phyloP scores from a whole-genome alignment of 768 basidiomycete species.

The Melanogaster broomeanus region DNA sequence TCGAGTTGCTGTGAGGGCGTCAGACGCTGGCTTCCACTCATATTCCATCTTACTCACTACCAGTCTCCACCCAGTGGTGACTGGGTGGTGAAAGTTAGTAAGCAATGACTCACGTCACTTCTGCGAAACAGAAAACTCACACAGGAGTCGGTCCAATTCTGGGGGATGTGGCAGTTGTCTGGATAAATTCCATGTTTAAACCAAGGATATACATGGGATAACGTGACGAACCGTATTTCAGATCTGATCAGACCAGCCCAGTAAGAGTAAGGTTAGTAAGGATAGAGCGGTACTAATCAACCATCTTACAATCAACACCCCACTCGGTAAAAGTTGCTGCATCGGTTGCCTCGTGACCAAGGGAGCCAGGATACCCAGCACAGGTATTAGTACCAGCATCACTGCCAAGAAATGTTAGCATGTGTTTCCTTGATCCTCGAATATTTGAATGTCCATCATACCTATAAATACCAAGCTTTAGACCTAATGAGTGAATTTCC shows the following conservation, averaged over 20 bases:
- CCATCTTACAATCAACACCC: conserved; percentile 50
- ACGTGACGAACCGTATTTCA: conserved; percentile 52
- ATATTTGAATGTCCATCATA: conserved; percentile 9
- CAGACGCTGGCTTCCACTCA: not conserved
- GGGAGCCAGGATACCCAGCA: conserved; percentile 56
- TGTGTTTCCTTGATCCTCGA: not conserved
- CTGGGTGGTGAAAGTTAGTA: conserved; percentile 14
- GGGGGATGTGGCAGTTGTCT: conserved; percentile 59
- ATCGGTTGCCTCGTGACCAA: conserved; percentile 50
- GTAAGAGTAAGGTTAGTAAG: not conserved
- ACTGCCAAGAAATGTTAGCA: conserved; percentile 26
- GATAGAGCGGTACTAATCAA: not conserved
- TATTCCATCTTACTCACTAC: conserved; percentile 42
- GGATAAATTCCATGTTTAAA: not conserved
- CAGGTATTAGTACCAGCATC: conserved; percentile 57
- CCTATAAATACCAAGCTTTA: conserved; percentile 57
- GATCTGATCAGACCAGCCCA: conserved; percentile 23
- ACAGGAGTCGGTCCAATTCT: conserved; percentile 47
- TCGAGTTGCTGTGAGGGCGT: conserved; percentile 45
- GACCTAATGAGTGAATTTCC: conserved; percentile 46
- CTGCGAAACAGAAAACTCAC: conserved; percentile 27
- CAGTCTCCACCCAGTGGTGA: conserved; percentile 42
- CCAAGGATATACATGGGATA: not conserved
- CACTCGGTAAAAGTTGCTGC: conserved; percentile 53
- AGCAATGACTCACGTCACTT: not conserved